Evolutionary conservation across 106 monocot species (phyloP).

Genomic region (Narthecium ossifragum): DNA sequence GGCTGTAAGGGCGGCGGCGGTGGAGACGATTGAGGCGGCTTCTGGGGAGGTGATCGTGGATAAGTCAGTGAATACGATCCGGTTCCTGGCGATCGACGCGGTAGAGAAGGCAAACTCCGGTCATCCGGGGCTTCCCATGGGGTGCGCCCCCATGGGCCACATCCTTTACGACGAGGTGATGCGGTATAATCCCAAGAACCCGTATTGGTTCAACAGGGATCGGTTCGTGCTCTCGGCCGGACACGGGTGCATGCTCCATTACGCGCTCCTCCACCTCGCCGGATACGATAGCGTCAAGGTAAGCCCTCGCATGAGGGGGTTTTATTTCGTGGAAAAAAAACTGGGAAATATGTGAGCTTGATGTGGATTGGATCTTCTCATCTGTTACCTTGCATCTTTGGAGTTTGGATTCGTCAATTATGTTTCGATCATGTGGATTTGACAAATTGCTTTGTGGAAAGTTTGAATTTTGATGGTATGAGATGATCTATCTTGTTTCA

Average conservation of each 20-base stretch:
- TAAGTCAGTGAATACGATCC: slow-evolving; percentile 92
- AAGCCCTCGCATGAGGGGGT: not conserved
- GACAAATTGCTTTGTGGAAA: too few relatives aligned
- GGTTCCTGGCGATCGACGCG: slow-evolving; percentile 85
- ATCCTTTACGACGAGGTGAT: slow-evolving; percentile 94
- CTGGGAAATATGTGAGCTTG: too few relatives aligned
- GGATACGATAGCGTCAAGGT: slow-evolving; percentile 92
- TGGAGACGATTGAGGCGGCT: slow-evolving; percentile 49
- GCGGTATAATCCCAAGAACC: slow-evolving; percentile 96
- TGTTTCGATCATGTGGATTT: too few relatives aligned
- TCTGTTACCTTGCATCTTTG: not conserved
- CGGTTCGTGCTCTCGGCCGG: slow-evolving; percentile 94
- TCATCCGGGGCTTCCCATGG: slow-evolving; percentile 95
- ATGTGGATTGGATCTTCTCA: not conserved
- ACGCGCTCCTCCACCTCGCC: slow-evolving; percentile 91
- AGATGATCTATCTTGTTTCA: too few relatives aligned
- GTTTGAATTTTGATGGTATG: too few relatives aligned
- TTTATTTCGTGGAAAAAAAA: too few relatives aligned
- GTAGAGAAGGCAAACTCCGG: slow-evolving; percentile 99
- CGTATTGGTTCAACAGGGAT: slow-evolving; percentile 94
- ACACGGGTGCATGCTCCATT: slow-evolving; percentile 97
- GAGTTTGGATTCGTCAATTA: slow-evolving; percentile 4
- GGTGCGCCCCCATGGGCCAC: slow-evolving; percentile 90
- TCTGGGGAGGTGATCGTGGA: slow-evolving; percentile 42
- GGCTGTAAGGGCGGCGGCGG: slow-evolving; percentile 33